phyloP scores from a whole-genome alignment of 495 filamentous ascomycete genomes.

The Aspergillus kassunensis region DNA sequence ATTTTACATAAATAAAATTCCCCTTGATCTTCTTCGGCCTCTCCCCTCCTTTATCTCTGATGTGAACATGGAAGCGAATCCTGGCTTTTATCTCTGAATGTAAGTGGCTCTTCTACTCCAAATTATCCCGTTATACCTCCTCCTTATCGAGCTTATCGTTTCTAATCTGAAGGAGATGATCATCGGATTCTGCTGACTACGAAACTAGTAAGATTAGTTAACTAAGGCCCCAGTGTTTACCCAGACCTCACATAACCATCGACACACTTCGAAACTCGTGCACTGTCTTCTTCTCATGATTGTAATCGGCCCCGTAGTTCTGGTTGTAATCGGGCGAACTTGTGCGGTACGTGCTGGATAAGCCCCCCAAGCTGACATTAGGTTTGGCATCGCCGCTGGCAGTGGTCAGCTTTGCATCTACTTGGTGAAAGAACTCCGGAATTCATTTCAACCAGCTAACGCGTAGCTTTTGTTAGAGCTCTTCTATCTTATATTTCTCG shows the following conservation, averaged over 20 bases:
- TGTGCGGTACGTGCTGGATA: constrained; percentile 14
- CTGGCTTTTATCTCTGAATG: not conserved
- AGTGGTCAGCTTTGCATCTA: not conserved
- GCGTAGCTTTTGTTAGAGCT: not conserved
- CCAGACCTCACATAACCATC: not conserved
- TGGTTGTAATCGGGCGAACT: not conserved
- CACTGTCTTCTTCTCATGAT: not conserved
- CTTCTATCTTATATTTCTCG: not conserved
- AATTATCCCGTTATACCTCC: not conserved
- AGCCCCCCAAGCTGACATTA: constrained; percentile 7
- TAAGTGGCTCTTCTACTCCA: constrained; percentile 11
- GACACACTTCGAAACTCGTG: not conserved
- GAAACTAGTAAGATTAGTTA: not conserved
- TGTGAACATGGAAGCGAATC: not conserved
- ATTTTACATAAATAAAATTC: no score
- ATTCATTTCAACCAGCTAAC: not conserved
- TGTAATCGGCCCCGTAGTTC: not conserved
- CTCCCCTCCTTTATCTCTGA: not conserved
- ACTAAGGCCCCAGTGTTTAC: not conserved
- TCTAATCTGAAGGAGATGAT: not conserved
- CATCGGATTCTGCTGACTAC: constrained; percentile 1
- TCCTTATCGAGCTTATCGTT: constrained; percentile 7
- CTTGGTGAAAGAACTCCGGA: no score
- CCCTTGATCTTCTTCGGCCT: not conserved
- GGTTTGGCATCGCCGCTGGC: no score